Evolutionary conservation across 768 basidiomycete genomes (phyloP).

Genomic region (Botryobasidium botryosum): DNA sequence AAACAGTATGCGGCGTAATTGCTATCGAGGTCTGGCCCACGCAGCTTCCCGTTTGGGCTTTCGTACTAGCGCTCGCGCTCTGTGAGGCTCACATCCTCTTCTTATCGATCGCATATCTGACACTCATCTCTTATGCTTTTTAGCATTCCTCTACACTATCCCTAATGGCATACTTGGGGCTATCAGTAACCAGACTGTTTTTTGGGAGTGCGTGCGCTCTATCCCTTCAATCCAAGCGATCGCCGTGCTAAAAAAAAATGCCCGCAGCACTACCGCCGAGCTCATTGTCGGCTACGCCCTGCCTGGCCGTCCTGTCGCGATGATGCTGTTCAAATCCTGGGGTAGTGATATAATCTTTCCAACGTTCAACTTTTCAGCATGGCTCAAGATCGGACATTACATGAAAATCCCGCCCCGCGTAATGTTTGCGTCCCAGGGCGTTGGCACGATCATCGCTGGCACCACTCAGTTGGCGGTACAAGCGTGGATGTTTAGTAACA

Average conservation of each 20-base stretch:
- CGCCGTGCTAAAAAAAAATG: not conserved
- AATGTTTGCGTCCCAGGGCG: conserved; percentile 52
- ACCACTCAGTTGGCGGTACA: conserved; percentile 25
- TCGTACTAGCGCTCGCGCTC: conserved; percentile 52
- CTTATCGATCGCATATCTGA: conserved; percentile 16
- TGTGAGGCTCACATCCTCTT: not conserved
- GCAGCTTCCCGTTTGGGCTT: conserved; percentile 61
- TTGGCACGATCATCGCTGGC: conserved; percentile 20
- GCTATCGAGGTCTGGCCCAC: conserved; percentile 52
- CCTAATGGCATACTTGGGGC: conserved; percentile 77
- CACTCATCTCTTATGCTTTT: too few species aligned
- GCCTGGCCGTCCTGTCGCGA: conserved; percentile 65
- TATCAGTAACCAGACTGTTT: conserved; percentile 39
- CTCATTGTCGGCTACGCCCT: conserved; percentile 61
- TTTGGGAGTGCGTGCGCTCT: conserved; percentile 10
- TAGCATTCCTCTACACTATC: conserved; percentile 48
- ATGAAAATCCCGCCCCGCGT: conserved; percentile 39
- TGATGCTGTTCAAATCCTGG: conserved; percentile 23
- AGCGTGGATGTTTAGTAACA: conserved; percentile 40
- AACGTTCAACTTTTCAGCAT: conserved; percentile 21
- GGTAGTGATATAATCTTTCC: conserved; percentile 21
- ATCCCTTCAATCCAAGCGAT: too few species aligned
- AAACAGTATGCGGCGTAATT: conserved; percentile 38
- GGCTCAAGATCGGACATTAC: conserved; percentile 28
- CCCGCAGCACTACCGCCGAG: conserved; percentile 46